phyloP scores from a whole-genome alignment of 495 filamentous ascomycete species.

The Penicillium steckii region DNA sequence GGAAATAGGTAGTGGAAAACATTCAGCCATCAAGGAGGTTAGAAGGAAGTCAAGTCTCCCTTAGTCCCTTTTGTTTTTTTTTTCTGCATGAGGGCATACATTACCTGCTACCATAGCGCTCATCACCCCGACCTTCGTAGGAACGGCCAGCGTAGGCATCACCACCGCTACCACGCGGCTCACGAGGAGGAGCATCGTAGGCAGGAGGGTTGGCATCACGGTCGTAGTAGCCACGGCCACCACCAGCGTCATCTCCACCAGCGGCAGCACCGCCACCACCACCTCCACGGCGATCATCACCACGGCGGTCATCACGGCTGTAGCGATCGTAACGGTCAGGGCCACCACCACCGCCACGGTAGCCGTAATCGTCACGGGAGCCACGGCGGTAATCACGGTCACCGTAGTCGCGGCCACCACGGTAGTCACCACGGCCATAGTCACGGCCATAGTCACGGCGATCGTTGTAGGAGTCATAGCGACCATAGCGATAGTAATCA shows the following conservation, averaged over 20 bases:
- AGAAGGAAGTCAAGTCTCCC: background rate
- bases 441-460: slow-evolving; percentile 46
- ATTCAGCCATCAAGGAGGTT: slow-evolving; percentile 17
- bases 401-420: slow-evolving; percentile 38
- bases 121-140: slow-evolving; percentile 52
- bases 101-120: slow-evolving; percentile 48
- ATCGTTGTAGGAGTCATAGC: slow-evolving; percentile 46
- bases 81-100: slow-evolving; percentile 21
- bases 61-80: slow-evolving; percentile 8
- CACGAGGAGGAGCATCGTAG: slow-evolving; percentile 60
- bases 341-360: slow-evolving; percentile 56
- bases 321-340: slow-evolving; percentile 70
- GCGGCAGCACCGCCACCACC: slow-evolving; percentile 41
- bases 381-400: slow-evolving; percentile 55
- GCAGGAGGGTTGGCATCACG: slow-evolving; percentile 25
- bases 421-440: slow-evolving; percentile 59
- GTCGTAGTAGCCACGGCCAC: slow-evolving; percentile 18
- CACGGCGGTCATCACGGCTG: slow-evolving; percentile 59
- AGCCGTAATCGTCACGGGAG: slow-evolving; percentile 50
- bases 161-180: slow-evolving; percentile 56
- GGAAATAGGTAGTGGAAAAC: background rate
- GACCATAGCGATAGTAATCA: slow-evolving; percentile 55
- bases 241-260: slow-evolving; percentile 50
- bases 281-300: slow-evolving; percentile 44
- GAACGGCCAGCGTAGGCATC: slow-evolving; percentile 36